Percentiles rank a stretch among this genome's conserved stretches.
Evolutionary conservation across 331 rosid genomes (phyloP).

Genomic region (Acacia pycnantha): DNA sequence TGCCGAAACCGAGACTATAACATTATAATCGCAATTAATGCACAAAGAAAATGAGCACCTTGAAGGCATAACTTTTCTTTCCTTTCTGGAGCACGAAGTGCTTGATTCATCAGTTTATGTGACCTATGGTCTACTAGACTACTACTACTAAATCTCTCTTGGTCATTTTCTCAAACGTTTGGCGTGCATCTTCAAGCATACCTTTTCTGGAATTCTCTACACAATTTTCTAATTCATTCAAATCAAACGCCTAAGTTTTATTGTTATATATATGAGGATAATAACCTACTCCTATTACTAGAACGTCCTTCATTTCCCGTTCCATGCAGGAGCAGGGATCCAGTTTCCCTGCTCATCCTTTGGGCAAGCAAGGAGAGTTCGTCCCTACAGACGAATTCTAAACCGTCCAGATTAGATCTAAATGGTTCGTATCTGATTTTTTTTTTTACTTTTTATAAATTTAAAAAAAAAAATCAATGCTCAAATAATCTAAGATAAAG

Average conservation of each 20-base stretch:
- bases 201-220: constrained; percentile 42
- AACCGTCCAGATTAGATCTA: too few species aligned
- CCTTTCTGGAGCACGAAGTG: constrained; percentile 51
- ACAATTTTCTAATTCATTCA: constrained; percentile 53
- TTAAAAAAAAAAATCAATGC: too few species aligned
- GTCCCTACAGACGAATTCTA: too few species aligned
- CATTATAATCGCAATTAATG: too few species aligned
- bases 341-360: too few species aligned
- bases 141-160: constrained; percentile 24
- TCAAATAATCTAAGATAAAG: too few species aligned
- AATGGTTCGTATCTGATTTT: too few species aligned
- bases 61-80: not conserved
- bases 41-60: too few species aligned
- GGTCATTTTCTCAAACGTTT: constrained; percentile 63
- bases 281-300: constrained; percentile 23
- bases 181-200: constrained; percentile 45
- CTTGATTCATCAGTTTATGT: constrained; percentile 47
- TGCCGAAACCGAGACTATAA: too few species aligned
- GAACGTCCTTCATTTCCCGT: constrained; percentile 1
- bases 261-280: constrained; percentile 31
- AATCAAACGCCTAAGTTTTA: constrained; percentile 35
- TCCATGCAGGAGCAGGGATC: constrained; percentile 7
- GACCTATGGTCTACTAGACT: constrained; percentile 34
- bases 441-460: too few species aligned
- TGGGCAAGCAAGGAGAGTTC: too few species aligned